These are phyloP conservation scores for Xerocomellus amylosporus DNA, from an alignment of 768 basidiomycete species.

Conservation along the genomic window DNA sequence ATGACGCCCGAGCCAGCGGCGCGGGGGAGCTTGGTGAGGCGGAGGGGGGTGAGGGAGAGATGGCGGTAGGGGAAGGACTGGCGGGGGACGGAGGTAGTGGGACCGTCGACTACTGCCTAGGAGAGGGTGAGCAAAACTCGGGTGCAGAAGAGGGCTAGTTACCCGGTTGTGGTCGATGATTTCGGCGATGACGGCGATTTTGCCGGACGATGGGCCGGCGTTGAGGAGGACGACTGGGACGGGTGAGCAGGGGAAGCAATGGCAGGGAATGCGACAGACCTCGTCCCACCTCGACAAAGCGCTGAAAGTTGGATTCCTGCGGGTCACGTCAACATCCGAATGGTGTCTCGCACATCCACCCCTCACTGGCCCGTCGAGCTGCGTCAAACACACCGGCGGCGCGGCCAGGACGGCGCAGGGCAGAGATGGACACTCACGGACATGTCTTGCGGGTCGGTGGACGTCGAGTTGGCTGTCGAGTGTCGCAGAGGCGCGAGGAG, in stretches of 20 bases:
- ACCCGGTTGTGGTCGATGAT: constrained; percentile 99
- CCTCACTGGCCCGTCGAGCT: background rate
- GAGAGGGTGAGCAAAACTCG: background rate
- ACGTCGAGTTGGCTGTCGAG: background rate
- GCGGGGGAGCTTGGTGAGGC: constrained; percentile 81
- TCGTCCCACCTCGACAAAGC: constrained; percentile 98
- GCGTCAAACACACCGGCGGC: background rate
- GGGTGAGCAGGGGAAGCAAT: constrained; percentile 3
- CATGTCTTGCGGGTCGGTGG: constrained; percentile 12
- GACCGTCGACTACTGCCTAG: constrained; percentile 95
- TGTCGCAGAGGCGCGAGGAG: background rate
- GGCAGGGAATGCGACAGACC: constrained; percentile 40
- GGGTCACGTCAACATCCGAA: constrained; percentile 18
- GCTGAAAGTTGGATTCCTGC: constrained; percentile 87
- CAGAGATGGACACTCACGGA: constrained; percentile 15
- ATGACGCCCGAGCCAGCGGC: constrained; percentile 78
- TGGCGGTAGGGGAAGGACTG: constrained; percentile 91
- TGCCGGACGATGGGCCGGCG: constrained; percentile 78
- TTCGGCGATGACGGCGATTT: constrained; percentile 93
- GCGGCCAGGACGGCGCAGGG: background rate
- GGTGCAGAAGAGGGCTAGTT: constrained; percentile 1
- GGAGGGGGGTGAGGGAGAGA: constrained; percentile 85
- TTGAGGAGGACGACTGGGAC: constrained; percentile 82
- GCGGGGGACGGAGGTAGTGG: constrained; percentile 86
- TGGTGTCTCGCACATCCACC: constrained; percentile 11